Conservation (phyloP, 192 early-diverging fungal species). For the Neocallimastix lanati region DNA sequence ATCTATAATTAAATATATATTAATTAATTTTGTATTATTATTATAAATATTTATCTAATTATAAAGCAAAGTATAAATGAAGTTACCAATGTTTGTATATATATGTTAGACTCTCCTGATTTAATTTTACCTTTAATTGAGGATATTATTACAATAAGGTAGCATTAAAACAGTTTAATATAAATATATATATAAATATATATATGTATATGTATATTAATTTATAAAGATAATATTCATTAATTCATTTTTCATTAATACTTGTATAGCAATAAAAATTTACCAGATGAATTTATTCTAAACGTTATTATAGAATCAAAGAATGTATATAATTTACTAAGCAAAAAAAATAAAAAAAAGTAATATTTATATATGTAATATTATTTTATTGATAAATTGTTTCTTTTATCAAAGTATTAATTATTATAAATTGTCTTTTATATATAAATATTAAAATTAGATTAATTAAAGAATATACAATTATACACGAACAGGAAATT, state of each 20-base stretch:
- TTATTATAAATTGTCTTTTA: background rate
- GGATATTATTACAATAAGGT: background rate
- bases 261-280: background rate
- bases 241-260: too few species aligned
- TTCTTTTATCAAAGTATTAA: background rate
- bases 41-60: too few species aligned
- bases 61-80: background rate
- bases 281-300: background rate
- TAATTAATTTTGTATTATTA: too few species aligned
- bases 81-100: background rate
- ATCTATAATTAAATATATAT: too few species aligned
- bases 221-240: too few species aligned
- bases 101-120: background rate
- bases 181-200: background rate
- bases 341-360: background rate
- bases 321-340: background rate
- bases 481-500: background rate
- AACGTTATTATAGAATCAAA: background rate
- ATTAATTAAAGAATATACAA: background rate
- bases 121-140: background rate
- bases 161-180: background rate
- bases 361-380: background rate
- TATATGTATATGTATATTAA: too few species aligned
- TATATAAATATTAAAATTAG: background rate
- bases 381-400: too few species aligned